A percentile compares a stretch with the other conserved stretches of the same genome.
phyloP scores from a whole-genome alignment of 2,329 filamentous ascomycete species.

The Exophiala phaeomuriformis region DNA sequence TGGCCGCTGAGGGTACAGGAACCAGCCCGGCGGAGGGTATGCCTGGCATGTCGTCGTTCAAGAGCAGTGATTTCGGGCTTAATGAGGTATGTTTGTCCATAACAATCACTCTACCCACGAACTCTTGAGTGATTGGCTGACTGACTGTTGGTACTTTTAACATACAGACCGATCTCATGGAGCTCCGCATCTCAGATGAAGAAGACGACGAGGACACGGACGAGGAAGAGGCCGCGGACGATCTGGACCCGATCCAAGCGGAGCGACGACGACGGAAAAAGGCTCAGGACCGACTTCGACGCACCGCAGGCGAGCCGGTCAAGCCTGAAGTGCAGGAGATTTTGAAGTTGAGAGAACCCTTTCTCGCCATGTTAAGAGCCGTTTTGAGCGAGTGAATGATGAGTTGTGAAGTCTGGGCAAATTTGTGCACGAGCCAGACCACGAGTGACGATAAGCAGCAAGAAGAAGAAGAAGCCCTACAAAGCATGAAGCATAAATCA shows the following conservation, averaged over 20 bases:
- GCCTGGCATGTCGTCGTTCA: slow-evolving; percentile 55
- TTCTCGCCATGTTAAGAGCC: slow-evolving; percentile 71
- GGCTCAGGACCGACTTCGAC: slow-evolving; percentile 70
- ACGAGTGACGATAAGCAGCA: no score
- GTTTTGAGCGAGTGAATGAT: slow-evolving; percentile 63
- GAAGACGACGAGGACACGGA: slow-evolving; percentile 54
- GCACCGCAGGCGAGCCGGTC: slow-evolving; percentile 72
- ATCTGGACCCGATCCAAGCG: slow-evolving; percentile 77
- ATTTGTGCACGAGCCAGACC: no score
- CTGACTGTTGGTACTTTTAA: background rate
- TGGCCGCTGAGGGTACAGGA: slow-evolving; percentile 75
- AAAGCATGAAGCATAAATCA: no score
- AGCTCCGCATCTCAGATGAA: slow-evolving; percentile 72
- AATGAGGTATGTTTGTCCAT: slow-evolving; percentile 53
- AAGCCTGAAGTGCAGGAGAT: slow-evolving; percentile 77
- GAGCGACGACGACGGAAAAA: slow-evolving; percentile 72
- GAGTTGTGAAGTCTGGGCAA: background rate
- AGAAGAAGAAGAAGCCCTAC: no score
- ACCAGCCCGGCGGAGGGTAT: slow-evolving; percentile 44
- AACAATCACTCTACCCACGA: background rate
- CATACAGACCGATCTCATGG: slow-evolving; percentile 63
- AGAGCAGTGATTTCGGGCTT: slow-evolving; percentile 79
- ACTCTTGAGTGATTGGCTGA: background rate
- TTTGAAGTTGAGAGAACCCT: slow-evolving; percentile 69
- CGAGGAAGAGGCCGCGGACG: slow-evolving; percentile 66